These are phyloP conservation scores for Zancudomyces culisetae DNA, from an alignment of 371 early-diverging fungal genomes.

Conservation along the genomic window DNA sequence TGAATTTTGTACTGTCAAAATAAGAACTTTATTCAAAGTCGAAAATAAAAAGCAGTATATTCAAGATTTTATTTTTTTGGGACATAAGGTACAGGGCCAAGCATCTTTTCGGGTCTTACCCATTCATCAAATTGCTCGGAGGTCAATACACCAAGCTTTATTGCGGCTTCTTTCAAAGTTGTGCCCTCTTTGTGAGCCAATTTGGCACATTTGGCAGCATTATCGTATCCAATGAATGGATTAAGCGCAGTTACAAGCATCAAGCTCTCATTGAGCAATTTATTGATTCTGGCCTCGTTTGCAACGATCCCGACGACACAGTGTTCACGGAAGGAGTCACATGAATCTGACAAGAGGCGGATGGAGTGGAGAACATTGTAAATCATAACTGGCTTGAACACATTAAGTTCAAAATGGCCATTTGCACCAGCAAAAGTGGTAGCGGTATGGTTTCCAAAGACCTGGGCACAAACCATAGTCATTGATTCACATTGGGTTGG, in stretches of 20 bases:
- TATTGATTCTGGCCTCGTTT: slow-evolving; percentile 65
- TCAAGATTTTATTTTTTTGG: not conserved
- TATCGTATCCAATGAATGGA: slow-evolving; percentile 68
- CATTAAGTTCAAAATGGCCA: slow-evolving; percentile 95
- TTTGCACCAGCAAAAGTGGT: slow-evolving; percentile 75
- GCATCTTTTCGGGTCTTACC: slow-evolving; percentile 82
- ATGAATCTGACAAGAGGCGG: slow-evolving; percentile 65
- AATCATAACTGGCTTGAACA: slow-evolving; percentile 94
- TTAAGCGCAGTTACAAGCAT: slow-evolving; percentile 87
- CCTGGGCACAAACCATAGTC: slow-evolving; percentile 95
- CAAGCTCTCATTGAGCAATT: slow-evolving; percentile 64
- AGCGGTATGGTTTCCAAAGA: slow-evolving; percentile 88
- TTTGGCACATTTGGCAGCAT: slow-evolving; percentile 86
- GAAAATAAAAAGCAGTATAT: no score
- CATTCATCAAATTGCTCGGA: slow-evolving; percentile 74
- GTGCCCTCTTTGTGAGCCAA: slow-evolving; percentile 83
- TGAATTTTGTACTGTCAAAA: no score
- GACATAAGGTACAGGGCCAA: slow-evolving; percentile 28
- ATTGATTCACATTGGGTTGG: slow-evolving; percentile 96
- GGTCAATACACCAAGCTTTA: slow-evolving; percentile 57
- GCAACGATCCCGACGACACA: slow-evolving; percentile 83
- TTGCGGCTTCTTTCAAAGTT: slow-evolving; percentile 69
- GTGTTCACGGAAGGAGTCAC: slow-evolving; percentile 68
- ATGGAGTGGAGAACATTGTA: slow-evolving; percentile 80
- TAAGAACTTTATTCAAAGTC: no score